Evolutionary conservation across 2,329 filamentous ascomycete genomes (phyloP).

Genomic region (Trichoderma sp.): DNA sequence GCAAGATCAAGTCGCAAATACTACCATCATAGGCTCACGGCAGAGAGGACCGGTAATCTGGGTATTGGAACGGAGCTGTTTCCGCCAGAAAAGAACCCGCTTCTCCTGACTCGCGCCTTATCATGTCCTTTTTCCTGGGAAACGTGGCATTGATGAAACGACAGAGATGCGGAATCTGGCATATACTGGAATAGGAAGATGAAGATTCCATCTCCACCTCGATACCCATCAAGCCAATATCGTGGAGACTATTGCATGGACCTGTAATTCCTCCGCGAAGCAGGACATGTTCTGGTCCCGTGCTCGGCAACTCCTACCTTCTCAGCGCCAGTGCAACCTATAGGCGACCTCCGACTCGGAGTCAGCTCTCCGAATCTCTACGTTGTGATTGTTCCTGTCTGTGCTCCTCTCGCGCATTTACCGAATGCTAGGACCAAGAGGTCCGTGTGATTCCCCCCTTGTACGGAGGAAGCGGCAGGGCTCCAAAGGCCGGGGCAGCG

Average conservation of each 20-base stretch:
- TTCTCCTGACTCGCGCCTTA: neutral
- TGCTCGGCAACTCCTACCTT: neutral
- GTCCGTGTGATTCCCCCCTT: constrained; percentile 15
- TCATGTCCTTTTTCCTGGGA: neutral
- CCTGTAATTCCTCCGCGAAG: neutral
- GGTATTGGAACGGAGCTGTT: neutral
- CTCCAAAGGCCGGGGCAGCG: neutral
- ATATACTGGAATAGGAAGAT: neutral
- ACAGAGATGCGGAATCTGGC: neutral
- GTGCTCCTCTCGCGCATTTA: constrained; percentile 10
- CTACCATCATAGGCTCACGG: neutral
- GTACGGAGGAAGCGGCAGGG: neutral
- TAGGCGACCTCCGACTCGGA: neutral
- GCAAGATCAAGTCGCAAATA: neutral
- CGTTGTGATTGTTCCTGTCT: neutral
- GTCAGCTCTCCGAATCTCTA: constrained; percentile 1
- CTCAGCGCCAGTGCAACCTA: neutral
- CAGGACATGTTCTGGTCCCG: neutral
- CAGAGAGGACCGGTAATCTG: neutral
- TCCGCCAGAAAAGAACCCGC: neutral
- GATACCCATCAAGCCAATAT: neutral
- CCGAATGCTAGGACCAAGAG: constrained; percentile 22
- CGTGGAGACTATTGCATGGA: neutral
- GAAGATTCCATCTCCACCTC: neutral
- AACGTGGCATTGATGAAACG: neutral